phyloP scores from a whole-genome alignment of 768 basidiomycete species.

The Calvatia gigantea region DNA sequence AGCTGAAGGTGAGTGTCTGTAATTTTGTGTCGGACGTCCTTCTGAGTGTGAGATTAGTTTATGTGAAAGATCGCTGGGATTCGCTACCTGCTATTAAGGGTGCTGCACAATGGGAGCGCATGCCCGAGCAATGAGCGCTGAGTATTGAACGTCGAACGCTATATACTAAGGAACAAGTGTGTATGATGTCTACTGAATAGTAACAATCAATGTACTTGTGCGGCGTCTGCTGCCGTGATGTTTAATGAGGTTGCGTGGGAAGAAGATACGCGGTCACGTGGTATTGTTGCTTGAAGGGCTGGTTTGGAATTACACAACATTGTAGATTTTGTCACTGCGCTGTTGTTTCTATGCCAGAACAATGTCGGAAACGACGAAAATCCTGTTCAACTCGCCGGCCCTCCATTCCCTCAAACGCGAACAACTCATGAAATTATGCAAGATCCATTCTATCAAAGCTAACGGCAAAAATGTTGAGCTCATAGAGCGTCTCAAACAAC shows the following conservation, averaged over 20 bases:
- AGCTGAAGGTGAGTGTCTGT: constrained; percentile 24
- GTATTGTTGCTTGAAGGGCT: background rate
- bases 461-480: constrained; percentile 77
- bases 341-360: constrained; percentile 2
- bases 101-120: constrained; percentile 21
- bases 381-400: constrained; percentile 82
- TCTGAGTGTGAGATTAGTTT: constrained; percentile 18
- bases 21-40: background rate
- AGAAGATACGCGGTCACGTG: constrained; percentile 5
- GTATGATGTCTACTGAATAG: no score
- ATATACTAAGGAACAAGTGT: no score
- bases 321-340: background rate
- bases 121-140: background rate
- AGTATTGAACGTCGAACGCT: no score
- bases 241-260: background rate
- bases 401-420: constrained; percentile 80
- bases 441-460: constrained; percentile 76
- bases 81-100: constrained; percentile 18
- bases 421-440: constrained; percentile 83
- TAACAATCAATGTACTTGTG: no score
- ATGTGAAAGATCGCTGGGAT: constrained; percentile 31
- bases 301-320: background rate
- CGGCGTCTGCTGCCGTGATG: no score
- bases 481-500: constrained; percentile 62
- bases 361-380: constrained; percentile 74